Evolutionary conservation across 768 basidiomycete species (phyloP), one percentile per base, ranked within the genome.

Genomic region (Neoboletus magnificus): DNA sequence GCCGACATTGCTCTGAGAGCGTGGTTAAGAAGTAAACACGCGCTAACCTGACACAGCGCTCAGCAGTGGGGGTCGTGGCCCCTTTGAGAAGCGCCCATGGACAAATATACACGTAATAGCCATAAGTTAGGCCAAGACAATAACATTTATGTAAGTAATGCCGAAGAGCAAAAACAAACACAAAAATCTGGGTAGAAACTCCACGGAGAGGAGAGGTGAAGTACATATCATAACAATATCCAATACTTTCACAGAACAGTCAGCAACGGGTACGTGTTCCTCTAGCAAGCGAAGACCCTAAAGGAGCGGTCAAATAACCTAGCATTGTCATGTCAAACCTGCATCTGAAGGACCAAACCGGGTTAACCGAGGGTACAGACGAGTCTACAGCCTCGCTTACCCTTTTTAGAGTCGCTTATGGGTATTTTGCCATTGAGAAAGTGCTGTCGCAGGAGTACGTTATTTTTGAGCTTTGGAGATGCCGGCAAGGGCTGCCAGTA

Each of bases 1-100:
- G 32, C 54, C 15, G 50, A 6, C 66, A 66, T 67, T 40, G 54
- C 11, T 56, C 29, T 4, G 25, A 37, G 41, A 29, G 10, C 0
- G 45, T 52, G 37, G 56, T 25, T 8, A 47, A 48, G 29, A 54
- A 37, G 30, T 13, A 46, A 45, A 51, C 56, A 46, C 11, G 58
- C 32, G 36, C 20, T 6, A 7, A 10, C 55, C 13, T 23, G 25
- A 16, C 57, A 10, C 41, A 37, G 40, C 46, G 40, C 33, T 37
- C 16, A 8, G 16, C 9, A 15, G 40, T 27, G 13, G 23, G 10
- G 10, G 25, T n/a, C 16, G 47, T 22, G 52, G 37, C 27, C 30
- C 44, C 47, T 29, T 39, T 8, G 9, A 32, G 18, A 0, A 47
- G 62, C 64, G 64, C 65, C 44, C 53, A 4, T 45, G 22, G 3